Evolutionary conservation across 306 rosid genomes (phyloP).

Genomic region (Pyrus communis): DNA sequence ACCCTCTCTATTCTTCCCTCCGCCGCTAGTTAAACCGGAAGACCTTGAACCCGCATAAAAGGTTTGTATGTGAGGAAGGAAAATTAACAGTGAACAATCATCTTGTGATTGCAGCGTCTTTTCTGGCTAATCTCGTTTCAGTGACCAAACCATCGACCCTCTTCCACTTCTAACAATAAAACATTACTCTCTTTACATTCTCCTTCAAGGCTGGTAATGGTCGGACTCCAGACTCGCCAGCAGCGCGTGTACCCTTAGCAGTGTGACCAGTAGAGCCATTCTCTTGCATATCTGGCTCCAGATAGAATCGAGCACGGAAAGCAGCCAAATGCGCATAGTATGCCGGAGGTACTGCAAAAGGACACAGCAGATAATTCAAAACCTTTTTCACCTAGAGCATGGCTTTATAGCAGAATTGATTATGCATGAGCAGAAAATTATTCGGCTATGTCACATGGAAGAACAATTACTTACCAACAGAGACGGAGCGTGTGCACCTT

Average conservation of each 20-base stretch:
- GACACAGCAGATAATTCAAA: constrained; percentile 4
- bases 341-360: constrained; percentile 77
- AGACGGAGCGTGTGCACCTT: constrained; percentile 85
- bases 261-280: constrained; percentile 46
- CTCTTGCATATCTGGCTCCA: constrained; percentile 85
- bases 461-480: constrained; percentile 59
- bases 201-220: constrained; percentile 94
- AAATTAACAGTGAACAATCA: not conserved
- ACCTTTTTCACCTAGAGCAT: not conserved
- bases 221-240: constrained; percentile 63
- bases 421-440: not conserved
- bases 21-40: not conserved
- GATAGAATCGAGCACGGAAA: constrained; percentile 85
- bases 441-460: not conserved
- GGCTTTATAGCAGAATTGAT: not conserved
- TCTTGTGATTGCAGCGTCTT: constrained; percentile 21
- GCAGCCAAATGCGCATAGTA: constrained; percentile 96
- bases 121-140: constrained; percentile 2
- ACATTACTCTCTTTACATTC: constrained; percentile 97
- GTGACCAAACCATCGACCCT: constrained; percentile 9
- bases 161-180: constrained; percentile 52
- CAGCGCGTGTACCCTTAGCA: constrained; percentile 36
- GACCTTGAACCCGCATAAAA: constrained; percentile 15
- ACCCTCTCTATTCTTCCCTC: not conserved
- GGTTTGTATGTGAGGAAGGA: constrained; percentile 17